Percentiles rank a stretch among this genome's conserved stretches.
These are phyloP conservation scores for Hypomontagnella monticulosa DNA, from an alignment of 495 filamentous ascomycete species.

Conservation along the genomic window DNA sequence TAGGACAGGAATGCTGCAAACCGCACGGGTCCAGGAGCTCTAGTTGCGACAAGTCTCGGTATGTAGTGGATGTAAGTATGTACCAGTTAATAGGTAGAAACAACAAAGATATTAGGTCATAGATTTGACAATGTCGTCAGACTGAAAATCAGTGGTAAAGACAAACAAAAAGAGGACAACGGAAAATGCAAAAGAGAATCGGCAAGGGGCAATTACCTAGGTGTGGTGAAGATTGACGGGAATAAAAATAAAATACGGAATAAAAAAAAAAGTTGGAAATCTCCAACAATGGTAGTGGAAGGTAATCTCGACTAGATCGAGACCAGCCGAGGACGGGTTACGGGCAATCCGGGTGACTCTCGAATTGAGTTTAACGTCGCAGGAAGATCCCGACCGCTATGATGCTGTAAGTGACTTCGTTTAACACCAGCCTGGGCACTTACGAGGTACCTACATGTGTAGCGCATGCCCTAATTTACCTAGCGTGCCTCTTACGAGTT, in stretches of 20 bases:
- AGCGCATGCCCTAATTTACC: slow-evolving; percentile 11
- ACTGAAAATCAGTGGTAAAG: slow-evolving; percentile 15
- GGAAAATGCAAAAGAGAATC: slow-evolving; percentile 10
- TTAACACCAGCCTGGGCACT: slow-evolving; percentile 10
- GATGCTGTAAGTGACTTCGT: slow-evolving; percentile 32
- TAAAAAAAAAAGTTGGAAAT: slow-evolving; percentile 47
- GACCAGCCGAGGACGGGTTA: neutral
- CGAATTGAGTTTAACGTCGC: slow-evolving; percentile 38
- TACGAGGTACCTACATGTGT: neutral
- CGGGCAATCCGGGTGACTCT: slow-evolving; percentile 22
- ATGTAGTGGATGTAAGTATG: neutral
- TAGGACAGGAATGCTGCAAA: slow-evolving; percentile 42
- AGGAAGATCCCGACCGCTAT: slow-evolving; percentile 35
- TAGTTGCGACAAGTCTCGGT: slow-evolving; percentile 35
- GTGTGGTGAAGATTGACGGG: slow-evolving; percentile 33
- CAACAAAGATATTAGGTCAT: slow-evolving; percentile 25
- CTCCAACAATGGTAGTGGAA: slow-evolving; percentile 22
- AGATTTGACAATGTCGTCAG: slow-evolving; percentile 30
- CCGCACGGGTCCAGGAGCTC: slow-evolving; percentile 20
- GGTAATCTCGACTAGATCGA: slow-evolving; percentile 23
- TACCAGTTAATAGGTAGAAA: slow-evolving; percentile 4
- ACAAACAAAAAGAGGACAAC: slow-evolving; percentile 45
- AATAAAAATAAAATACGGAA: slow-evolving; percentile 29
- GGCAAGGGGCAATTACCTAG: slow-evolving; percentile 22
- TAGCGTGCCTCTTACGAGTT: slow-evolving; percentile 17